These are phyloP conservation scores for Luzula sylvatica DNA, from an alignment of 176 grass and related monocot species.

Conservation along the genomic window DNA sequence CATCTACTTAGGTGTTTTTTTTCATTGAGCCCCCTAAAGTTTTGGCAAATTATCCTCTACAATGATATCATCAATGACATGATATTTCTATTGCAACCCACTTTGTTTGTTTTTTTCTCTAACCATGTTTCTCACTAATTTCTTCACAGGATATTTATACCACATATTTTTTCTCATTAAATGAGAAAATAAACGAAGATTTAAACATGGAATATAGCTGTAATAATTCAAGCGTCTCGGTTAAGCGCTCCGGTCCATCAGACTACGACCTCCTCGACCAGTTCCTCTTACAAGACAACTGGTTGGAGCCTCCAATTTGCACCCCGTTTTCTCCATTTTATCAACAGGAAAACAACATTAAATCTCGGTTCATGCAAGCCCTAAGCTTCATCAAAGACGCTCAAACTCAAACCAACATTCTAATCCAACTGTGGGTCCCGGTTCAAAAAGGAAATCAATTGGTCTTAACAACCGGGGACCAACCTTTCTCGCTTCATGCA, in stretches of 20 bases:
- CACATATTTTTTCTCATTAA: constrained; percentile 4
- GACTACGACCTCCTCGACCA: constrained; percentile 85
- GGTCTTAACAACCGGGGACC: constrained; percentile 54
- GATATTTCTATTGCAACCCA: too few species aligned
- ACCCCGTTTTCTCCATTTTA: constrained; percentile 34
- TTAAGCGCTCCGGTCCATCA: constrained; percentile 30
- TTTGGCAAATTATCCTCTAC: too few species aligned
- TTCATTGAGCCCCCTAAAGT: too few species aligned
- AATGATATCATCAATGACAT: too few species aligned
- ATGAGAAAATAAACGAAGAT: constrained; percentile 32
- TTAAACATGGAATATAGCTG: constrained; percentile 51
- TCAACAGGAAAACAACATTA: constrained; percentile 23
- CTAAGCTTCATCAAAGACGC: constrained; percentile 48
- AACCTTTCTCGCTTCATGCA: constrained; percentile 57
- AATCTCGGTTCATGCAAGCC: constrained; percentile 48
- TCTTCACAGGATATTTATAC: too few species aligned
- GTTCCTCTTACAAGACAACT: constrained; percentile 50
- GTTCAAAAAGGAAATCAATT: constrained; percentile 36
- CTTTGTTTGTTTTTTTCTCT: too few species aligned
- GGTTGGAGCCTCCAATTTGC: constrained; percentile 41
- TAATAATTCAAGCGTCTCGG: constrained; percentile 31
- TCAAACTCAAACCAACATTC: constrained; percentile 40
- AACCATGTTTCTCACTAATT: too few species aligned
- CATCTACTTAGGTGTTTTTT: background rate
- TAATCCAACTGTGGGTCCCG: constrained; percentile 88